Conservation (phyloP, 2,329 filamentous ascomycete genomes). For the Ascochyta lentis region DNA sequence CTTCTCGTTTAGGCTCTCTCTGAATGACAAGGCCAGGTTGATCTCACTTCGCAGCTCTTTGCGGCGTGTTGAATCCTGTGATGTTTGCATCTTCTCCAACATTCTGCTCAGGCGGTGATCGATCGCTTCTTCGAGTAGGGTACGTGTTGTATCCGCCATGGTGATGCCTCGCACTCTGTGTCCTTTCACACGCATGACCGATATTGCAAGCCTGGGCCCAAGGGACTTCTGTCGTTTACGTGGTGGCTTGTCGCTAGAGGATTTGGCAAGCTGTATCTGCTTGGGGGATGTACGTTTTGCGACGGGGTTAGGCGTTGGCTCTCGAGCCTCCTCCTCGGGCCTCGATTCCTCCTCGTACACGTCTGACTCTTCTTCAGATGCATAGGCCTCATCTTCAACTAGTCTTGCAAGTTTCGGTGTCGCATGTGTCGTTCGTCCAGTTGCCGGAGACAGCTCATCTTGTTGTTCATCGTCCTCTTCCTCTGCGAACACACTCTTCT, state of each 20-base stretch:
- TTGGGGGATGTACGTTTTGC: conserved; percentile 23
- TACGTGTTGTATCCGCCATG: conserved; percentile 60
- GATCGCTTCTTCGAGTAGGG: conserved; percentile 58
- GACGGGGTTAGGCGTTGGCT: conserved; percentile 18
- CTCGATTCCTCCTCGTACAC: conserved; percentile 25
- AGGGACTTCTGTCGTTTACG: conserved; percentile 38
- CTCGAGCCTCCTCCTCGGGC: conserved; percentile 19
- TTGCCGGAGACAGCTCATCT: conserved; percentile 33
- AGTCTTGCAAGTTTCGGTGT: conserved; percentile 3
- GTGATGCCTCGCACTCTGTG: conserved; percentile 51
- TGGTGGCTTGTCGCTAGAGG: conserved; percentile 29
- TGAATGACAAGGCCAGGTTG: conserved; percentile 57
- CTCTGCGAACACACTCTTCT: conserved; percentile 1
- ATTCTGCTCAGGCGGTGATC: conserved; percentile 55
- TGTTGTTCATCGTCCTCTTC: conserved; percentile 13
- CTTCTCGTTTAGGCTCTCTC: conserved; percentile 56
- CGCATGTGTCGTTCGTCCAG: conserved; percentile 9
- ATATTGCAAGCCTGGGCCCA: conserved; percentile 41
- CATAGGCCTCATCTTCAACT: not conserved
- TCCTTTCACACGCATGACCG: conserved; percentile 50
- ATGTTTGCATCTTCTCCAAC: conserved; percentile 46
- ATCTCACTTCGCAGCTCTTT: conserved; percentile 53
- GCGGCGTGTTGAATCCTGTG: conserved; percentile 49
- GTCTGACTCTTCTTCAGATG: conserved; percentile 4
- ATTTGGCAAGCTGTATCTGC: conserved; percentile 19